These are phyloP conservation scores for Dichomitus squalens DNA, from an alignment of 1,284 basidiomycete genomes.

Conservation along the genomic window DNA sequence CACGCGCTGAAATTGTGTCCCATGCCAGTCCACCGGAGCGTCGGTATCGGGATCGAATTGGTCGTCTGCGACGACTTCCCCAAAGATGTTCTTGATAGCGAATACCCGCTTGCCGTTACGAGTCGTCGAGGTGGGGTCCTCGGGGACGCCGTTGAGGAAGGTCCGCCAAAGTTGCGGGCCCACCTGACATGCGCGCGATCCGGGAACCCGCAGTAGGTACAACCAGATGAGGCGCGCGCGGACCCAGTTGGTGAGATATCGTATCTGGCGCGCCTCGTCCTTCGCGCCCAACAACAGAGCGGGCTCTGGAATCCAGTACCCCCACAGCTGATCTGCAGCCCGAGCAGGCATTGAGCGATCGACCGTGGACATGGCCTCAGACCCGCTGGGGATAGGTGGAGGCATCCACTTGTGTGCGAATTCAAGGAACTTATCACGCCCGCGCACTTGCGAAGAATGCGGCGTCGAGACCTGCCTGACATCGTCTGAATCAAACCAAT, in stretches of 20 bases:
- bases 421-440: slow-evolving; percentile 5
- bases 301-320: slow-evolving; percentile 11
- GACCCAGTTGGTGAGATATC: slow-evolving; percentile 7
- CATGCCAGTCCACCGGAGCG: not conserved
- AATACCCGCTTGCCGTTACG: not conserved
- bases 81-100: not conserved
- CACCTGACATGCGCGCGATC: not conserved
- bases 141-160: not conserved
- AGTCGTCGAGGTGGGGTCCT: not conserved
- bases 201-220: not conserved
- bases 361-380: not conserved
- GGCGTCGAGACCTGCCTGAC: not conserved
- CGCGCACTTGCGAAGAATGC: slow-evolving; percentile 1
- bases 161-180: slow-evolving; percentile 6
- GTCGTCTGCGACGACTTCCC: not conserved
- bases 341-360: not conserved
- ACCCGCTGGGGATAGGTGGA: not conserved
- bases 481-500: too few species aligned
- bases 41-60: not conserved
- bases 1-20: not conserved
- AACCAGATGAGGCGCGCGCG: slow-evolving; percentile 1
- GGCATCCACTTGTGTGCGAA: slow-evolving; percentile 11
- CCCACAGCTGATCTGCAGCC: not conserved
- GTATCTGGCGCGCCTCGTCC: not conserved
- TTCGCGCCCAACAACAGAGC: not conserved